Percentiles rank a stretch among this genome's conserved stretches.
phyloP scores from a whole-genome alignment of 2,329 filamentous ascomycete genomes.

The Exophiala sideris region DNA sequence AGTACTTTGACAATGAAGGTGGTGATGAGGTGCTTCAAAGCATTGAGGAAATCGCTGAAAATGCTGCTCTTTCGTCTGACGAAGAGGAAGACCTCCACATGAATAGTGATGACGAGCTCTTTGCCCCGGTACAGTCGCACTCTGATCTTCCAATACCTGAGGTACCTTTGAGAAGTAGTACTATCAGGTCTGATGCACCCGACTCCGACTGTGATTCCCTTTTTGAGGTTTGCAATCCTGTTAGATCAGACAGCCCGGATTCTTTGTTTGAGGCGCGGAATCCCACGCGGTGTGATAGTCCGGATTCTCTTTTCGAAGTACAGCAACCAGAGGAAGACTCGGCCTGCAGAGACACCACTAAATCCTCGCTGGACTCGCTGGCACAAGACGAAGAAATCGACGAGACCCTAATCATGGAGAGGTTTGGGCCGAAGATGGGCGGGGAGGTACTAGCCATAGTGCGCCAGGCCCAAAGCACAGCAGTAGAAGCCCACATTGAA shows the following conservation, averaged over 20 bases:
- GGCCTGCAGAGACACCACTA: neutral
- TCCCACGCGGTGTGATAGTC: slow-evolving; percentile 4
- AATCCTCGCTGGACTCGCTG: neutral
- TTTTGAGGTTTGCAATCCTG: slow-evolving; percentile 7
- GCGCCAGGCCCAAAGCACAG: slow-evolving; percentile 14
- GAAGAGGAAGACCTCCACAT: slow-evolving; percentile 1
- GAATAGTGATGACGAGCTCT: slow-evolving; percentile 13
- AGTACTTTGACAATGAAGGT: slow-evolving; percentile 10
- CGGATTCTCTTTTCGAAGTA: slow-evolving; percentile 25
- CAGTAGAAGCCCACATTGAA: slow-evolving; percentile 27
- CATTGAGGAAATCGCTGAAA: slow-evolving; percentile 28
- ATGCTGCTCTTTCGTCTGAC: slow-evolving; percentile 8
- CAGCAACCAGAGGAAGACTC: neutral
- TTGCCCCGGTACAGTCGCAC: slow-evolving; percentile 4
- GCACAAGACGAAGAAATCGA: slow-evolving; percentile 4
- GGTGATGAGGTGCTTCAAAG: slow-evolving; percentile 25
- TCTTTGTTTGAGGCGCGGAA: slow-evolving; percentile 21
- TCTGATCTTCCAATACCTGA: neutral
- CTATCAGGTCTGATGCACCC: neutral
- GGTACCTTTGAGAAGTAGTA: slow-evolving; percentile 4
- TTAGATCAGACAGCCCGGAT: slow-evolving; percentile 22
- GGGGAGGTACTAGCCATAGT: slow-evolving; percentile 22
- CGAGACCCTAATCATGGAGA: slow-evolving; percentile 12
- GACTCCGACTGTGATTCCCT: slow-evolving; percentile 19
- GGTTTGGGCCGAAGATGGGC: slow-evolving; percentile 21